Conservation (phyloP, 352 stramenopile genomes). For the Phytophthora pisi region DNA sequence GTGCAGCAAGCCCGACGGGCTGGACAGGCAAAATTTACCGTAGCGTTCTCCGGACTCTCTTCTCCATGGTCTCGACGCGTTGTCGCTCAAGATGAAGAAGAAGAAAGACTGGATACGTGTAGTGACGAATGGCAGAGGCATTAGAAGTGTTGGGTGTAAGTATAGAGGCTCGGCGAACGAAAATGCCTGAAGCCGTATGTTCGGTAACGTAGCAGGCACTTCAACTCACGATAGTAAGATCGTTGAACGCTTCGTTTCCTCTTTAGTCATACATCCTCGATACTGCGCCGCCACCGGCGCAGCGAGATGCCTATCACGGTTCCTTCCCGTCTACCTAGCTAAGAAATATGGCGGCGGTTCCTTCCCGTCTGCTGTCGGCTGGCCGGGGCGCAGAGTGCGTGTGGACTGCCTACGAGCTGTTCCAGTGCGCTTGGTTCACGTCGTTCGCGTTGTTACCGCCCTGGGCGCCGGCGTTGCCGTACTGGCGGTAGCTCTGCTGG, state of each 20-base stretch:
- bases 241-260: constrained; percentile 21
- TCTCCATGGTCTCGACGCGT: not conserved
- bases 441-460: constrained; percentile 51
- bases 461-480: constrained; percentile 63
- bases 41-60: too few relatives aligned
- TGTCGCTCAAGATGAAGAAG: not conserved
- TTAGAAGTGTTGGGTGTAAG: not conserved
- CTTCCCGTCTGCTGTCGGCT: constrained; percentile 35
- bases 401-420: constrained; percentile 69
- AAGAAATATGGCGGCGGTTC: constrained; percentile 43
- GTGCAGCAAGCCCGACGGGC: too few relatives aligned
- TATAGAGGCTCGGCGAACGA: not conserved
- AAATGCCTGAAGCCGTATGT: too few relatives aligned
- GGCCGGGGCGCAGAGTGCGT: constrained; percentile 19
- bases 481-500: constrained; percentile 84
- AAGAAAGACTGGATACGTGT: not conserved
- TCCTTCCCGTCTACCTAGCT: constrained; percentile 37
- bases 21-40: too few relatives aligned
- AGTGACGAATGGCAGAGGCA: constrained; percentile 1
- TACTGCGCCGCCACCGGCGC: constrained; percentile 32
- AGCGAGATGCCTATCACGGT: constrained; percentile 21
- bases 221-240: too few relatives aligned
- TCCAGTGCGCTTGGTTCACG: constrained; percentile 64
- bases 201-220: too few relatives aligned
- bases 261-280: constrained; percentile 19